A percentile compares a stretch with the other conserved stretches of the same genome.
phyloP scores from a whole-genome alignment of 2,329 filamentous ascomycete genomes.

The Microdochium nivale region DNA sequence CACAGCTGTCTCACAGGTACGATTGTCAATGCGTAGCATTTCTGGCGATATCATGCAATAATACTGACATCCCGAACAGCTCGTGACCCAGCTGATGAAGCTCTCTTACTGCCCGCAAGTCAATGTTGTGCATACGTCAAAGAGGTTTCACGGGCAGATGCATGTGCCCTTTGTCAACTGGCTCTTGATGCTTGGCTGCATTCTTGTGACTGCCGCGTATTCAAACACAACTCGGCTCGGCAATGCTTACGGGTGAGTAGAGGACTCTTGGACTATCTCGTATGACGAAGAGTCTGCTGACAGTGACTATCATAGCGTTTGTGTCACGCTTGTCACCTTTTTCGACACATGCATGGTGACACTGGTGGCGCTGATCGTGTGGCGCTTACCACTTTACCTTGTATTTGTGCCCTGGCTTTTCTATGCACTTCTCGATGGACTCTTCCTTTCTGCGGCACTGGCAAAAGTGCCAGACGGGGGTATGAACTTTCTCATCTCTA shows the following conservation, averaged over 20 bases:
- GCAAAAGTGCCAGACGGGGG: slow-evolving; percentile 65
- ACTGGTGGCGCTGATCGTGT: slow-evolving; percentile 63
- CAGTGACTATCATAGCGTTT: slow-evolving; percentile 33
- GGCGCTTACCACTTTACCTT: slow-evolving; percentile 52
- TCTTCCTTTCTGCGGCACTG: slow-evolving; percentile 61
- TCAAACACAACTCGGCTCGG: slow-evolving; percentile 56
- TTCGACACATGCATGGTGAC: slow-evolving; percentile 69
- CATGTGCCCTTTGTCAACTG: slow-evolving; percentile 72
- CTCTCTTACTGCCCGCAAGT: slow-evolving; percentile 67
- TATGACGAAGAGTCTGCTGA: not conserved
- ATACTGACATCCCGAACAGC: slow-evolving; percentile 14
- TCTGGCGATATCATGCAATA: not conserved
- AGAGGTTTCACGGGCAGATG: slow-evolving; percentile 62
- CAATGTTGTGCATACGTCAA: slow-evolving; percentile 63
- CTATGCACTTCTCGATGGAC: slow-evolving; percentile 58
- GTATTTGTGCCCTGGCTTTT: slow-evolving; percentile 54
- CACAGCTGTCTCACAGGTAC: slow-evolving; percentile 61
- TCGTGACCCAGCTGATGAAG: slow-evolving; percentile 47
- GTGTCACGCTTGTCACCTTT: slow-evolving; percentile 73
- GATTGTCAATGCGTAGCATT: not conserved
- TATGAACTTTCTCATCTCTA: not conserved
- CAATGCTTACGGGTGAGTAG: slow-evolving; percentile 55
- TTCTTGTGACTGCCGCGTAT: slow-evolving; percentile 68
- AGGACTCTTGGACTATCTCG: not conserved
- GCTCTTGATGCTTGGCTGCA: slow-evolving; percentile 65